Evolutionary conservation across 208 protist genomes (phyloP).

Genomic region (Angomonas deanei): DNA sequence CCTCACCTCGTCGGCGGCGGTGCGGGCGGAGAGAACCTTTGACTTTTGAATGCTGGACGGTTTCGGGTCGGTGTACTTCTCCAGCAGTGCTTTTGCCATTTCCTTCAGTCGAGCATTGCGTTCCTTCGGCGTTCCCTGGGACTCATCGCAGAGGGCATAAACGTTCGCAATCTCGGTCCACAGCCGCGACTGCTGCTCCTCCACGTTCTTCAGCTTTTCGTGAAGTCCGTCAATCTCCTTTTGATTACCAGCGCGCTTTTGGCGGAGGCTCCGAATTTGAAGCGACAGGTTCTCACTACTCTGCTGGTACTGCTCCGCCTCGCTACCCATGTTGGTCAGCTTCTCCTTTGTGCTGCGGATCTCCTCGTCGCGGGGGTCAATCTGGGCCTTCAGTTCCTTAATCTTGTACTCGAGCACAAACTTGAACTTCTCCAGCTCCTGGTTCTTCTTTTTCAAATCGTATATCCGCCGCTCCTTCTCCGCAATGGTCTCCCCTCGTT

Average conservation of each 20-base stretch:
- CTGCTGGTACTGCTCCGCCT: slow-evolving; percentile 90
- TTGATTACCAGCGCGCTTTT: slow-evolving; percentile 92
- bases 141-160: slow-evolving; percentile 22
- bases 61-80: slow-evolving; percentile 74
- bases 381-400: slow-evolving; percentile 96
- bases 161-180: slow-evolving; percentile 86
- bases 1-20: slow-evolving; percentile 86
- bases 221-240: slow-evolving; percentile 85
- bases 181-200: slow-evolving; percentile 84
- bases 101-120: slow-evolving; percentile 86
- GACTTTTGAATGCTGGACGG: slow-evolving; percentile 21
- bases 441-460: slow-evolving; percentile 97
- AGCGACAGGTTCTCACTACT: slow-evolving; percentile 91
- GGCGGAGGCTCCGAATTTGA: slow-evolving; percentile 87
- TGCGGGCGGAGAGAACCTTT: slow-evolving; percentile 56
- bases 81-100: slow-evolving; percentile 88
- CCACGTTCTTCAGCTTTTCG: slow-evolving; percentile 55
- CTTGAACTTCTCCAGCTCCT: slow-evolving; percentile 98
- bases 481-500: slow-evolving; percentile 93
- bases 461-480: slow-evolving; percentile 97
- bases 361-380: slow-evolving; percentile 95
- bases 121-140: neutral
- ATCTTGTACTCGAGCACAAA: slow-evolving; percentile 99
- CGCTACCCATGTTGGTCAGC: slow-evolving; percentile 92
- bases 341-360: slow-evolving; percentile 92